Evolutionary conservation across 2,329 filamentous ascomycete species (phyloP).

Genomic region (Claviceps citrina): DNA sequence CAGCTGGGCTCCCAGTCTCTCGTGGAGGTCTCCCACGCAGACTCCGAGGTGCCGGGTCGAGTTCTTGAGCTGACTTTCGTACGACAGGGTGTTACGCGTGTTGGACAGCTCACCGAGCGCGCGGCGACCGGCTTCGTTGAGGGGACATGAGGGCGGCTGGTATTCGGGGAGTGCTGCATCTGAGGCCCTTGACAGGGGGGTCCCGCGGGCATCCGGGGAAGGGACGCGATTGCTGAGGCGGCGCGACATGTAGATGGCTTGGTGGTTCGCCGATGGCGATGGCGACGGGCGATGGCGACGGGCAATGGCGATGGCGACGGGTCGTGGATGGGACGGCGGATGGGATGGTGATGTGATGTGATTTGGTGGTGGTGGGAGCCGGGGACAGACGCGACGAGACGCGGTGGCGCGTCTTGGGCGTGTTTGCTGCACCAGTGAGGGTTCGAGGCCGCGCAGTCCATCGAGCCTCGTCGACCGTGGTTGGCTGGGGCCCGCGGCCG

Average conservation of each 20-base stretch:
- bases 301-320: no score
- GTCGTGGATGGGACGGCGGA: not conserved
- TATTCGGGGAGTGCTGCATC: slow-evolving; percentile 30
- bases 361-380: slow-evolving; percentile 5
- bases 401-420: not conserved
- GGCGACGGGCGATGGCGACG: not conserved
- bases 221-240: slow-evolving; percentile 16
- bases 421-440: not conserved
- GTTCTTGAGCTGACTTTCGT: slow-evolving; percentile 31
- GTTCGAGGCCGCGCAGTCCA: not conserved
- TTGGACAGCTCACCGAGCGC: slow-evolving; percentile 28
- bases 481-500: not conserved
- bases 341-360: not conserved
- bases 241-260: slow-evolving; percentile 17
- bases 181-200: slow-evolving; percentile 4
- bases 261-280: not conserved
- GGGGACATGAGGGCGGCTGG: slow-evolving; percentile 31
- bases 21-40: slow-evolving; percentile 34
- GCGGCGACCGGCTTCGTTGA: slow-evolving; percentile 24
- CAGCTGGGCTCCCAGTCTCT: slow-evolving; percentile 24
- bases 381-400: slow-evolving; percentile 1
- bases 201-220: slow-evolving; percentile 6
- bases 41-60: slow-evolving; percentile 28
- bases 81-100: slow-evolving; percentile 24
- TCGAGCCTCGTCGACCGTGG: not conserved